Evolutionary conservation across 257 asterid species (phyloP), one percentile per base, ranked within the genome.

Genomic region (Eucommia ulmoides): DNA sequence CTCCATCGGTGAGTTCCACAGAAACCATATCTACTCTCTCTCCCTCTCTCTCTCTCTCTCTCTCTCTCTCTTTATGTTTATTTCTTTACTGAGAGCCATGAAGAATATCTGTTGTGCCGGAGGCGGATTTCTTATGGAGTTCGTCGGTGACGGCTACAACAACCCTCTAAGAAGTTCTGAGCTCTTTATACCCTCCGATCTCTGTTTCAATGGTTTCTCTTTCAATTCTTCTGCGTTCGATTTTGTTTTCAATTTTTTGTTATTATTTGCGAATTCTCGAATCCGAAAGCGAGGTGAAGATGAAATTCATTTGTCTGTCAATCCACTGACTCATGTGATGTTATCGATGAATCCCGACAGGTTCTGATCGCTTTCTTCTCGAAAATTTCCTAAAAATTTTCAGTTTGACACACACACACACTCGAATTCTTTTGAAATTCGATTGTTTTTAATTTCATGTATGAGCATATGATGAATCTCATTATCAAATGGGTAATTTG

Each of bases 91-190:
- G n/a, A n/a, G n/a, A n/a, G n/a, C n/a, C n/a, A n/a, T n/a, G n/a
- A n/a, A n/a, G n/a, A n/a, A n/a, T n/a, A n/a, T n/a, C n/a, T n/a
- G n/a, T n/a, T n/a, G n/a, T 49, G 63, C 68, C 63, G 53, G 52
- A 63, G 68, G 23, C 57, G 45, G 38, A 5, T 12, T 29, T 12
- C 12, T 5, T 29, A 5, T 5, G 8, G 38, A 5, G 22, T 49
- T 20, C 51, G 62, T 55, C 68, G 42, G 53, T 63, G 68, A 63
- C 29, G 68, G 68, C 24, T 29, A 14, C 57, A 7, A 52, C 52
- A 25, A 14, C 23, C 68, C 65, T 63, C 68, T 63, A 63, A 63
- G 68, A 63, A 63, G 68, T 63, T 63, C 68, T 55, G 68, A 50
- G 68, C 68, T 16, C 20, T 41, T 0, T 8, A 1, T 41, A 23